Conservation (phyloP, 1,284 basidiomycete genomes). For the Lignosus rhinocerotis region DNA sequence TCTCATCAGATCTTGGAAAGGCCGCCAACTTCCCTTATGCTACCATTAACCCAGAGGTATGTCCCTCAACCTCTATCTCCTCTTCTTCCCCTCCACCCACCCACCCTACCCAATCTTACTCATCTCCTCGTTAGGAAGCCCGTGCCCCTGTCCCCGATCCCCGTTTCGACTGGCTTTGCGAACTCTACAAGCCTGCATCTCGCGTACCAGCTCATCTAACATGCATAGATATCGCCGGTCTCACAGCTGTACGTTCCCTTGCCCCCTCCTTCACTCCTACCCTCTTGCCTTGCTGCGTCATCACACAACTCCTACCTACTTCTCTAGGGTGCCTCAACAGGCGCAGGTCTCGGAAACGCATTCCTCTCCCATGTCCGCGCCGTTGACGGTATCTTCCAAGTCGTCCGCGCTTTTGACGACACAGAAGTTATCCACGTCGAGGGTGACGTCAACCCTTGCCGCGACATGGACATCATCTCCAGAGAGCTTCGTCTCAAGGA, state of each 20-base stretch:
- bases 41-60: constrained; percentile 85
- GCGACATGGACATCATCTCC: constrained; percentile 98
- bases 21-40: constrained; percentile 99
- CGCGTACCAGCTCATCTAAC: constrained; percentile 95
- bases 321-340: constrained; percentile 88
- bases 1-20: constrained; percentile 82
- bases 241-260: constrained; percentile 74
- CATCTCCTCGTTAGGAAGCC: constrained; percentile 55
- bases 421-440: constrained; percentile 99
- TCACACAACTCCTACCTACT: not conserved
- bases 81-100: not conserved
- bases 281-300: not conserved
- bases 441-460: constrained; percentile 93
- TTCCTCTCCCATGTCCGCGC: constrained; percentile 98
- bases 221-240: constrained; percentile 98
- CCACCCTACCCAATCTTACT: not conserved
- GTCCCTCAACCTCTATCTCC: constrained; percentile 6
- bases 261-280: not conserved
- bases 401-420: constrained; percentile 97
- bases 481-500: constrained; percentile 95
- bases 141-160: constrained; percentile 97
- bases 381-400: constrained; percentile 99
- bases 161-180: constrained; percentile 93
- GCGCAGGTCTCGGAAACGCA: constrained; percentile 96
- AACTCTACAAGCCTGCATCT: constrained; percentile 87